A percentile compares a stretch with the other conserved stretches of the same genome.
phyloP scores from a whole-genome alignment of 2,329 filamentous ascomycete genomes.

The Diaporthe australafricana region DNA sequence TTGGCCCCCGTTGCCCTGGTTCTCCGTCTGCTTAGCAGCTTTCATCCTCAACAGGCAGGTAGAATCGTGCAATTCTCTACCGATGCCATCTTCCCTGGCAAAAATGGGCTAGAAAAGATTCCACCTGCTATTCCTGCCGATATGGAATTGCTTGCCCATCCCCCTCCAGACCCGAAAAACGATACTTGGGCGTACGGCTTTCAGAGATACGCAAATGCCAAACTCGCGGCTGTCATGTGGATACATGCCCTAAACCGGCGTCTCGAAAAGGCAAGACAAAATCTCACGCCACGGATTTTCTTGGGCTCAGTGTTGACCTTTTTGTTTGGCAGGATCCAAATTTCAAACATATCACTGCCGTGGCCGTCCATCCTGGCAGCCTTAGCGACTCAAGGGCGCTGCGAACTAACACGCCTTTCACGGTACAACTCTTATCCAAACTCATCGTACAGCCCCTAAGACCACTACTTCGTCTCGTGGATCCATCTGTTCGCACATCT shows the following conservation, averaged over 20 bases:
- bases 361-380: constrained; percentile 46
- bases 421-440: constrained; percentile 42
- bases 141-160: constrained; percentile 51
- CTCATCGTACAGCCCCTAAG: constrained; percentile 39
- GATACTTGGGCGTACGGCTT: constrained; percentile 54
- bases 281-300: background rate
- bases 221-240: constrained; percentile 52
- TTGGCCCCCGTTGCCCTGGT: constrained; percentile 52
- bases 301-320: background rate
- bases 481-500: constrained; percentile 47
- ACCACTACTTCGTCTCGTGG: constrained; percentile 45
- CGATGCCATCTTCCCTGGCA: constrained; percentile 50
- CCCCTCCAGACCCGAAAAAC: constrained; percentile 41
- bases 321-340: constrained; percentile 39
- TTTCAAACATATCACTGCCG: constrained; percentile 44
- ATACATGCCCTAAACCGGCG: constrained; percentile 53
- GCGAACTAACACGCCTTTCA: constrained; percentile 46
- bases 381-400: constrained; percentile 52
- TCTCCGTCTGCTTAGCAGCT: constrained; percentile 64
- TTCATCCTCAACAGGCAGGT: constrained; percentile 69
- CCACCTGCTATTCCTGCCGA: constrained; percentile 48
- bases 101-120: constrained; percentile 50
- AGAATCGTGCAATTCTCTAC: constrained; percentile 64
- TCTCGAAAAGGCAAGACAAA: constrained; percentile 42
- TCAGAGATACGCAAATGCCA: constrained; percentile 56